Percentiles rank a stretch among this genome's conserved stretches.
These are phyloP conservation scores for Canariomyces notabilis DNA, from an alignment of 2,329 filamentous ascomycete species.

Conservation along the genomic window DNA sequence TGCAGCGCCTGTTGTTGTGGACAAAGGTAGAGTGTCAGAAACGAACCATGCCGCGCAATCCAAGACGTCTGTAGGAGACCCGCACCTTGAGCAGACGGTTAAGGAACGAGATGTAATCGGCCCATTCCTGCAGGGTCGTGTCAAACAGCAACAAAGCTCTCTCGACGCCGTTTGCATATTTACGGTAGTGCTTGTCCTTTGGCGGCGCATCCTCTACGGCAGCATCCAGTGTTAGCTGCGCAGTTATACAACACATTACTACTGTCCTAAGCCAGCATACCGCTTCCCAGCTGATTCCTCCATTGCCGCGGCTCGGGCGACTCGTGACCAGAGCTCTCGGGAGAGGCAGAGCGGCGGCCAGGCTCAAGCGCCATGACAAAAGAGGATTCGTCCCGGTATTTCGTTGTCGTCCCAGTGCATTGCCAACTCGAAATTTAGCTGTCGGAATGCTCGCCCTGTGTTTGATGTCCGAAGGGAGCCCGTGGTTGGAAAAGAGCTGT, in stretches of 20 bases:
- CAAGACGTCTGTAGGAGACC: slow-evolving; percentile 11
- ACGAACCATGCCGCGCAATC: neutral
- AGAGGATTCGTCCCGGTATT: slow-evolving; percentile 19
- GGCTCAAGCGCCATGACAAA: slow-evolving; percentile 60
- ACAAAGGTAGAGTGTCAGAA: slow-evolving; percentile 8
- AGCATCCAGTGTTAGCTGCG: neutral
- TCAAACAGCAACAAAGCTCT: slow-evolving; percentile 86
- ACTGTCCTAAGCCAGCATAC: slow-evolving; percentile 48
- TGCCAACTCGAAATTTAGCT: slow-evolving; percentile 14
- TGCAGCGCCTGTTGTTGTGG: slow-evolving; percentile 67
- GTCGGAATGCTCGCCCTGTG: neutral
- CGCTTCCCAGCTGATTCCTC: slow-evolving; percentile 71
- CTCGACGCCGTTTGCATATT: slow-evolving; percentile 86
- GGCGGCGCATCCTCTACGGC: slow-evolving; percentile 48
- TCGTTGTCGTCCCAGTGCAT: slow-evolving; percentile 19
- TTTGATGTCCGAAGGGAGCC: neutral
- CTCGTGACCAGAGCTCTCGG: slow-evolving; percentile 76
- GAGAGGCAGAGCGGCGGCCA: slow-evolving; percentile 60
- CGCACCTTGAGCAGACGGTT: slow-evolving; percentile 80
- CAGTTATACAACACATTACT: neutral
- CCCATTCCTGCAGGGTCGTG: slow-evolving; percentile 93
- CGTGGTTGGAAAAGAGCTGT: neutral
- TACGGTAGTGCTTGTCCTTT: slow-evolving; percentile 69
- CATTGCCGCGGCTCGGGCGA: slow-evolving; percentile 71
- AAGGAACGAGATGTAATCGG: slow-evolving; percentile 97